Evolutionary conservation across 106 monocot species (phyloP), one percentile per base, ranked within the genome.

Genomic region (Apostasia ramifera): DNA sequence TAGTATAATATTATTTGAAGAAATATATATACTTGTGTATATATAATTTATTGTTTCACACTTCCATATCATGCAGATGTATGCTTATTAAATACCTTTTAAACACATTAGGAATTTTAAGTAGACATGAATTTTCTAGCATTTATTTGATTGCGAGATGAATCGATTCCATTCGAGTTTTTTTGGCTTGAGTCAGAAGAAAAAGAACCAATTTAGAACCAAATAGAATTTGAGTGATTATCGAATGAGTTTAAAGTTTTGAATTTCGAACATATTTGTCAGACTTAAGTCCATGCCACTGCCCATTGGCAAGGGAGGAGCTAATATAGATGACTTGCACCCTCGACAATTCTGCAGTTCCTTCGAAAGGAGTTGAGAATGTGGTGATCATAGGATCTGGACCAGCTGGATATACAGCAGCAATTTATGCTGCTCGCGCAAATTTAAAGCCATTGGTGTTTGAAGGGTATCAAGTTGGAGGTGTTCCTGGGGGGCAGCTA

Each of bases 391-490:
- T 95, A 48, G 95, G 95, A 39, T 95, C 95, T 54, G 95, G 95
- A 14, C 95, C 95, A 44, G 95, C 95, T 78, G 95, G 95, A 57
- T 95, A 91, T 74, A 95, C 95, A 6, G 95, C 95, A 6, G 95
- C 95, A 47, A 91, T 95, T 68, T 95, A 95, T 82, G 88, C 95
- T 41, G 95, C 91, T 57, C 88, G 95, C 63, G 95, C 95, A 62
- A 95, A 95, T 72, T 74, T 95, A 76, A 95, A 95, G 74, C 95
- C 95, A 26, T 2, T 91, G 51, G 95, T 95, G n/a, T 95, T 95
- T 70, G 91, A 95, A 77, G 95, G 95, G 7, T 95, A 76, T 79
- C 95, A 95, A 78, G 84, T 91, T 12, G 95, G 95, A 68, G 95
- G 95, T 71, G 91, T 91, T 71, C 95, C 95, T 43, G 95, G 95